Evolutionary conservation across 108 stramenopile species (phyloP), one percentile per base, ranked within the genome.

Genomic region (Licmophora abbreviata): DNA sequence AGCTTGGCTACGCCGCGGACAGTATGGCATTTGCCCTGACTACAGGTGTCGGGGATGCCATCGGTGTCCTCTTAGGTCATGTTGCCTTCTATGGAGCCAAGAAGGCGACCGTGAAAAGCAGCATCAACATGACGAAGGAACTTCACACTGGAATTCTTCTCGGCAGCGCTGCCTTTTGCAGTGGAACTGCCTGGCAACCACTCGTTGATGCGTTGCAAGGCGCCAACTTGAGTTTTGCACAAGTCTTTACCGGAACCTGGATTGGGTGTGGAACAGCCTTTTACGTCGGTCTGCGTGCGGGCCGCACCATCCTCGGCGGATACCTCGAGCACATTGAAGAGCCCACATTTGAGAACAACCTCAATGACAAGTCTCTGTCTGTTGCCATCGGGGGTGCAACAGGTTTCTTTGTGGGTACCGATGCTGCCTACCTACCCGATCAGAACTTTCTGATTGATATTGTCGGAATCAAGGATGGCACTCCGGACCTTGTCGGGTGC

Each of bases 321-420:
- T 52, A 48, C 25, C 47, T 79, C 44, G 22, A 44, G 11, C 44
- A 74, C 63, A 65, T 88, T 29, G 54, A 79, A 11, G 77, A 74
- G 34, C 80, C 83, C 3, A 79, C 82, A 10, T 79, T 66, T 44
- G 78, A 73, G 38, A 88, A 88, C 65, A 59, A 58, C 37, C 68
- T 53, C 54, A 68, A 50, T 9, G 87, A 88, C 51, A 76, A 66
- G 50, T 66, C 63, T 37, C 58, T 88, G n/a, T 67, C 64, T 0
- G 44, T 60, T 35, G 80, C 64, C 42, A 88, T 88, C 54, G 87
- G 87, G 35, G 82, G 80, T 8, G 87, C 87, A n/a, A 84, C 87
- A 5, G 82, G 75, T 20, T 82, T 82, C 64, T 88, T 88, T 51
- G 87, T 88, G 14, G 87, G 87, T 8, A 88, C 87, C 1, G 87